Evolutionary conservation across 805 yeast species (phyloP).

Genomic region (Yarrowia sp.): DNA sequence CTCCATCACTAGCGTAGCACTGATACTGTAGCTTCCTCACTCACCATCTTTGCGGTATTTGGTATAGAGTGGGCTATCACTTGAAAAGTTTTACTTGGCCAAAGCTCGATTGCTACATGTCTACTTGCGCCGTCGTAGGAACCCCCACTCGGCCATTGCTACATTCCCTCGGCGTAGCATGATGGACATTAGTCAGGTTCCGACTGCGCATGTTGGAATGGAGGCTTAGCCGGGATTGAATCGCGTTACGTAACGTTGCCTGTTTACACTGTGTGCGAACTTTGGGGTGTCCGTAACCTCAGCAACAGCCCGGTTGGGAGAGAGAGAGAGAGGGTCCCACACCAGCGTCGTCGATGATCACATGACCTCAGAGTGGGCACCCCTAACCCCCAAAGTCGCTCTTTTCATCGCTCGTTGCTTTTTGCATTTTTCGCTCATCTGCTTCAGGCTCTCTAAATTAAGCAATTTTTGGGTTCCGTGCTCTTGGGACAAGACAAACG

Average conservation of each 20-base stretch:
- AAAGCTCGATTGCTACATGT: not conserved
- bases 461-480: constrained; percentile 21
- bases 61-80: not conserved
- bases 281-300: not conserved
- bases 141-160: too few relatives aligned
- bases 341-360: not conserved
- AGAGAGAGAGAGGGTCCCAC: too few relatives aligned
- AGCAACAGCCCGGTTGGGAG: not conserved
- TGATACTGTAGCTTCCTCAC: not conserved
- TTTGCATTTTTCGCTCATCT: not conserved
- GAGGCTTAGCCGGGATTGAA: constrained; percentile 8
- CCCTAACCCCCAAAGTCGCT: not conserved
- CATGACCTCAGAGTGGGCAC: constrained; percentile 1
- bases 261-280: constrained; percentile 4
- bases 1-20: too few relatives aligned
- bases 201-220: constrained; percentile 11
- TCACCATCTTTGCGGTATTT: not conserved
- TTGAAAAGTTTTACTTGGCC: not conserved
- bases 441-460: not conserved
- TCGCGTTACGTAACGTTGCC: constrained; percentile 22
- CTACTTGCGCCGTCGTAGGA: not conserved
- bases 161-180: not conserved
- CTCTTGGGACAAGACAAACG: constrained; percentile 17
- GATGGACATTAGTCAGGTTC: not conserved
- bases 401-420: not conserved